Percentiles rank a stretch among this genome's conserved stretches.
Conservation (phyloP, 1,139 yeast species). For the Hyphopichia buzzinii region DNA sequence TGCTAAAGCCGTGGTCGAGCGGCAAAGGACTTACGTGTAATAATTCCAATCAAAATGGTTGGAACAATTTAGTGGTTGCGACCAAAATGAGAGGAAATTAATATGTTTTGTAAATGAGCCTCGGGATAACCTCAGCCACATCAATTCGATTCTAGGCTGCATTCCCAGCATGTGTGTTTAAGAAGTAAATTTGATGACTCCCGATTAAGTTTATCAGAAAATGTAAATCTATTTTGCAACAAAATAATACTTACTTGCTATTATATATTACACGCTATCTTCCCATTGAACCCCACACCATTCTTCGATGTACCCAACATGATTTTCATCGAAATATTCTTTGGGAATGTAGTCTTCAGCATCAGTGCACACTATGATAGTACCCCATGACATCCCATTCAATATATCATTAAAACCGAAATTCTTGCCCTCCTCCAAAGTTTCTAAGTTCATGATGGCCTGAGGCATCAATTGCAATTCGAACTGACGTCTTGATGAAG, state of each 20-base stretch:
- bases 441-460: constrained; percentile 79
- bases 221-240: not conserved
- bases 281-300: constrained; percentile 98
- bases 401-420: constrained; percentile 40
- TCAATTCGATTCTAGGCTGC: not conserved
- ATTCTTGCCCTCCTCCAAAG: constrained; percentile 22
- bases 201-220: not conserved
- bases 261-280: constrained; percentile 34
- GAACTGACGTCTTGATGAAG: constrained; percentile 61
- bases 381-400: constrained; percentile 98
- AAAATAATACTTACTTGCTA: not conserved
- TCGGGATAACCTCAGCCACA: constrained; percentile 27
- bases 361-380: constrained; percentile 83
- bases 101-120: too few relatives aligned
- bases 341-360: constrained; percentile 64
- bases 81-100: too few relatives aligned
- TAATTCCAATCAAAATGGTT: too few relatives aligned
- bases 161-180: too few relatives aligned
- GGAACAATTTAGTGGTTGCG: too few relatives aligned
- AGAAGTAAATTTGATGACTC: not conserved
- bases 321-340: constrained; percentile 51
- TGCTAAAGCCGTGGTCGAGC: too few relatives aligned
- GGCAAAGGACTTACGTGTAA: too few relatives aligned
- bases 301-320: constrained; percentile 84
- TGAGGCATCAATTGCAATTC: constrained; percentile 96